Evolutionary conservation across 345 rosid genomes (phyloP), one percentile per base, ranked within the genome.

Genomic region (Eucalyptus paniculata): DNA sequence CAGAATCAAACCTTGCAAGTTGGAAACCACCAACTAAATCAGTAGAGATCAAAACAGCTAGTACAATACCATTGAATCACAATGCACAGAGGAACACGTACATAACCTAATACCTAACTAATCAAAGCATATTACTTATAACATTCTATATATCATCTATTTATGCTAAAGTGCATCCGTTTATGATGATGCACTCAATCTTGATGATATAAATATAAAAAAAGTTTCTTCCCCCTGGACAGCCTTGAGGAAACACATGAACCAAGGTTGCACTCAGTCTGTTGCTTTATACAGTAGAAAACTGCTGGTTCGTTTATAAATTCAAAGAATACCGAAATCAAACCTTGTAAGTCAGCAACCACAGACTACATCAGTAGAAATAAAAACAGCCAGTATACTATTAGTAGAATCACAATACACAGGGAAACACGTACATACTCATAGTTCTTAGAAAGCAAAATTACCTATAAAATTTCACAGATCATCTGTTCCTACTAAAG

Each of bases 41-140:
- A 26, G n/a, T 0, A 60, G 32, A 60, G 15, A 60, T 54, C 8
- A 54, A 54, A 3, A 21, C 60, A 54, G 60, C 28, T 23, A 21
- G 6, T 54, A 2, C 28, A 60, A 24, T 24, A 24, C 13, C 12
- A 58, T 58, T 45, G n/a, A 58, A 58, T 58, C 65, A 58, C 65
- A 11, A 58, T 0, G 4, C 13, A 58, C n/a, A 26, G 2, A 12
- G n/a, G 67, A 60, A 26, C n/a, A 26, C 0, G 0, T 6, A 26
- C 67, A 12, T 60, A 1, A 26, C 14, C 8, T 58, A 3, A 26
- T 58, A 24, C 15, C 1, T 58, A 5, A 12, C 7, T 26, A 58
- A 2, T 58, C 7, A 58, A 58, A 58, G 67, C n/a, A 58, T 58
- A 58, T 58, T 58, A 26, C 67, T 26, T 58, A 5, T 58, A 26